A percentile compares a stretch with the other conserved stretches of the same genome.
Evolutionary conservation across 1,284 basidiomycete genomes (phyloP).

Genomic region (Cystobasidiaceae sp.): DNA sequence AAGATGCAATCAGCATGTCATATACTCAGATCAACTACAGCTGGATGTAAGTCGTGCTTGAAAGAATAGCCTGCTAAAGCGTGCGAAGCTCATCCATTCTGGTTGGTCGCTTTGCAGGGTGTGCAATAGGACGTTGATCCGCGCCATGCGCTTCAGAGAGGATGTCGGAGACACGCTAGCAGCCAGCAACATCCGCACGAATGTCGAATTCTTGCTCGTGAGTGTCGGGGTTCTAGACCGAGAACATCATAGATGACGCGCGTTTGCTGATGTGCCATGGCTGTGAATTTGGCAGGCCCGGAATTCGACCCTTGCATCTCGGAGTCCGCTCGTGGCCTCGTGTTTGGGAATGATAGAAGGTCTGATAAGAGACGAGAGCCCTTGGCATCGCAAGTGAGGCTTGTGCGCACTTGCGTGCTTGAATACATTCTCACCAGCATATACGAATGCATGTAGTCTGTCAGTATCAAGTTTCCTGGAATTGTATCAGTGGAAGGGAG

Average conservation of each 20-base stretch:
- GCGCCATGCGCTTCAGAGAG: slow-evolving; percentile 24
- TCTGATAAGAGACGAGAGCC: slow-evolving; percentile 8
- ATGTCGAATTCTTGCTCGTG: slow-evolving; percentile 16
- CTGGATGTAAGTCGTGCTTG: too few relatives aligned
- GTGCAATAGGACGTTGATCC: slow-evolving; percentile 14
- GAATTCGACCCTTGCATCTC: slow-evolving; percentile 7
- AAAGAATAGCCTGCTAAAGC: too few relatives aligned
- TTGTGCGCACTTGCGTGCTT: neutral
- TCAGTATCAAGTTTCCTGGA: too few relatives aligned
- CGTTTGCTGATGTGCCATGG: neutral
- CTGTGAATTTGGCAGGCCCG: neutral
- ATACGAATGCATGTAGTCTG: too few relatives aligned
- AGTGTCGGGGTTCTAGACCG: neutral
- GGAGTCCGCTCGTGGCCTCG: slow-evolving; percentile 17
- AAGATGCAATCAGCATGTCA: slow-evolving; percentile 15
- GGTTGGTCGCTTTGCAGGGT: too few relatives aligned
- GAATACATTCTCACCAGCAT: too few relatives aligned
- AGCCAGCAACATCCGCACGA: neutral
- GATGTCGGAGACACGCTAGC: slow-evolving; percentile 3
- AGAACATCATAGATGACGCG: neutral
- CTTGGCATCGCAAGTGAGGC: slow-evolving; percentile 12
- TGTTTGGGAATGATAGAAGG: slow-evolving; percentile 27
- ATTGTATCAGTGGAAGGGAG: too few relatives aligned
- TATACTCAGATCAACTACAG: slow-evolving; percentile 27
- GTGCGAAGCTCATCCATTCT: too few relatives aligned